A percentile compares a stretch with the other conserved stretches of the same genome.
These are phyloP conservation scores for Ramularia collo-cygni DNA, from an alignment of 2,329 filamentous ascomycete species.

Conservation along the genomic window DNA sequence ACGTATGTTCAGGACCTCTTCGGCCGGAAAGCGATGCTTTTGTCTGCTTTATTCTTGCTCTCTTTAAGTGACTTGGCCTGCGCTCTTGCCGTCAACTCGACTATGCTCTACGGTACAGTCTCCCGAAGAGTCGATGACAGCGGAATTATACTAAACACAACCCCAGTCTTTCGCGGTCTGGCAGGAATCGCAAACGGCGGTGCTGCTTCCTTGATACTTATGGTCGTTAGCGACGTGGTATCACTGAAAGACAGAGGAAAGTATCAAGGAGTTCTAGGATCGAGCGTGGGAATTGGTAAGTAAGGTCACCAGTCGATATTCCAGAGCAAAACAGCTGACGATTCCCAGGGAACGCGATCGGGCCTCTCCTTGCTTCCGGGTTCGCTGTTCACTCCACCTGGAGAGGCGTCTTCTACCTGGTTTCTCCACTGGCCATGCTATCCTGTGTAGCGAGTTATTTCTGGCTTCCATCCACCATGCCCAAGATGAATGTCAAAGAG, in stretches of 20 bases:
- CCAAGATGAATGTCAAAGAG: constrained; percentile 40
- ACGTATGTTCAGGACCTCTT: constrained; percentile 20
- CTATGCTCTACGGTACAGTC: constrained; percentile 46
- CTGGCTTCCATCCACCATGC: constrained; percentile 47
- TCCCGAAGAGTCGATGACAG: no score
- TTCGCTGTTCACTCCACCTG: constrained; percentile 39
- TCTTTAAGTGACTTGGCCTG: constrained; percentile 54
- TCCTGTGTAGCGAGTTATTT: constrained; percentile 44
- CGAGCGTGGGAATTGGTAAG: background rate
- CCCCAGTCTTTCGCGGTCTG: constrained; percentile 47
- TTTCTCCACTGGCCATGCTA: constrained; percentile 46
- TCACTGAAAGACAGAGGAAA: constrained; percentile 54
- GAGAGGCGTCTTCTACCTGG: constrained; percentile 44
- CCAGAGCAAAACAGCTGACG: no score
- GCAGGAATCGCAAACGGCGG: constrained; percentile 58
- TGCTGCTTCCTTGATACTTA: constrained; percentile 53
- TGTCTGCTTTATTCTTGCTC: constrained; percentile 48
- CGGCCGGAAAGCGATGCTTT: constrained; percentile 49
- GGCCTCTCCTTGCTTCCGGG: constrained; percentile 42
- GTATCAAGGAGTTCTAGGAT: constrained; percentile 28
- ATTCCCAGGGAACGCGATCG: constrained; percentile 39
- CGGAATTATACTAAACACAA: no score
- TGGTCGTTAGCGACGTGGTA: constrained; percentile 56
- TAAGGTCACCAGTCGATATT: no score
- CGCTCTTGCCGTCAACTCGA: constrained; percentile 48